phyloP scores from a whole-genome alignment of 2,329 filamentous ascomycete genomes.

The Venturia pyrina region DNA sequence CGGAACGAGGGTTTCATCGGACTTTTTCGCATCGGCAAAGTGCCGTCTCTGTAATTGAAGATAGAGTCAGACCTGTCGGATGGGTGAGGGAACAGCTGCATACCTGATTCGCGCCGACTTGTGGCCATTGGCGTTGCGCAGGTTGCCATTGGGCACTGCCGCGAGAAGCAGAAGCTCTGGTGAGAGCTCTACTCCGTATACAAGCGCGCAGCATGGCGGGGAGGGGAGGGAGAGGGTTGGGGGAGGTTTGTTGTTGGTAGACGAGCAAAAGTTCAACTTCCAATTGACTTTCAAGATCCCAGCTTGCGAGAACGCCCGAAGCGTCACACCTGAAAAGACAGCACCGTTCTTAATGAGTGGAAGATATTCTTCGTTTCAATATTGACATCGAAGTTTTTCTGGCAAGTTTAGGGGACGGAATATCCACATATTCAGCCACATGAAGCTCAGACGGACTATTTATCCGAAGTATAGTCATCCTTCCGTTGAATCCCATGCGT shows the following conservation, averaged over 20 bases:
- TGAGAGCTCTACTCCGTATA: constrained; percentile 8
- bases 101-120: not conserved
- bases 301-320: constrained; percentile 1
- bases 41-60: not conserved
- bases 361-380: too few species aligned
- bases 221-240: not conserved
- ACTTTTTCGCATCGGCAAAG: constrained; percentile 9
- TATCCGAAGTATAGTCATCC: too few species aligned
- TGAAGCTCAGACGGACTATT: too few species aligned
- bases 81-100: not conserved
- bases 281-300: not conserved
- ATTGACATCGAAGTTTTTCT: too few species aligned
- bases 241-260: constrained; percentile 1
- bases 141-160: constrained; percentile 7
- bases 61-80: not conserved
- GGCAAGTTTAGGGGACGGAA: too few species aligned
- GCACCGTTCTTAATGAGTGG: too few species aligned
- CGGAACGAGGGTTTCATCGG: constrained; percentile 11
- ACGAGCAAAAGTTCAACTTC: not conserved
- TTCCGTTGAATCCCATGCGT: not conserved
- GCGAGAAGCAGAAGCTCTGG: constrained; percentile 5
- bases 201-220: constrained; percentile 7
- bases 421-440: not conserved
- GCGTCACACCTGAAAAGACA: not conserved
- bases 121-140: not conserved